Conservation (phyloP, 306 rosid genomes). For the Cucurbita argyrosperma region DNA sequence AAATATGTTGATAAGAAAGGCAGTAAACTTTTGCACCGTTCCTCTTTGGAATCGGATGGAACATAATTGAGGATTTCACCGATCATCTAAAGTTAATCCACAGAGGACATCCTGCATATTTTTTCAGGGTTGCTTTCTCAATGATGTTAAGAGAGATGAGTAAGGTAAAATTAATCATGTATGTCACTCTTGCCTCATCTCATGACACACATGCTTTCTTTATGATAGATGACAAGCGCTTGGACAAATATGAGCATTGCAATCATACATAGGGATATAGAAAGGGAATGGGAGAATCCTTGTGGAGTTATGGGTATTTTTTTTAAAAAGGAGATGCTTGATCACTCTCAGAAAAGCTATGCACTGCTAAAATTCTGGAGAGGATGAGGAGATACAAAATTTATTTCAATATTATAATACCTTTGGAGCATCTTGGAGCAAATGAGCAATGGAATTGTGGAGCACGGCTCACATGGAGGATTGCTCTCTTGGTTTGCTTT, state of each 20-base stretch:
- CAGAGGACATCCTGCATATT: conserved; percentile 16
- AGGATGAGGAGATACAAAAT: conserved; percentile 83
- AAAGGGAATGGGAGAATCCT: conserved; percentile 98
- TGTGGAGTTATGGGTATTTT: conserved; percentile 92
- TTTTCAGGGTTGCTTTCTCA: conserved; percentile 33
- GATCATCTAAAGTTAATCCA: conserved; percentile 16
- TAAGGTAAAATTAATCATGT: conserved; percentile 61
- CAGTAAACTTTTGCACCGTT: conserved; percentile 16
- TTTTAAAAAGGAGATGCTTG: conserved; percentile 87
- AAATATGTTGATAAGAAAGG: conserved; percentile 15
- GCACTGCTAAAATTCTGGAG: conserved; percentile 84
- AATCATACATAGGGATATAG: conserved; percentile 97
- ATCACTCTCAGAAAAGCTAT: conserved; percentile 92
- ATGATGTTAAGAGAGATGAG: conserved; percentile 52
- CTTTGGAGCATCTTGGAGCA: conserved; percentile 99
- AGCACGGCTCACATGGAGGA: conserved; percentile 98
- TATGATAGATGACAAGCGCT: conserved; percentile 99
- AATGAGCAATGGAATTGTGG: conserved; percentile 99
- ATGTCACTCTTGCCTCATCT: conserved; percentile 63
- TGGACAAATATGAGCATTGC: conserved; percentile 99
- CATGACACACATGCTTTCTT: conserved; percentile 96
- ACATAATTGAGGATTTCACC: conserved; percentile 9
- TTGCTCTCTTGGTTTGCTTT: conserved; percentile 99
- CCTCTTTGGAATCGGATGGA: conserved; percentile 10
- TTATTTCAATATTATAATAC: conserved; percentile 70